Evolutionary conservation across 2,329 filamentous ascomycete genomes (phyloP).

Genomic region (Macrophomina tecta): DNA sequence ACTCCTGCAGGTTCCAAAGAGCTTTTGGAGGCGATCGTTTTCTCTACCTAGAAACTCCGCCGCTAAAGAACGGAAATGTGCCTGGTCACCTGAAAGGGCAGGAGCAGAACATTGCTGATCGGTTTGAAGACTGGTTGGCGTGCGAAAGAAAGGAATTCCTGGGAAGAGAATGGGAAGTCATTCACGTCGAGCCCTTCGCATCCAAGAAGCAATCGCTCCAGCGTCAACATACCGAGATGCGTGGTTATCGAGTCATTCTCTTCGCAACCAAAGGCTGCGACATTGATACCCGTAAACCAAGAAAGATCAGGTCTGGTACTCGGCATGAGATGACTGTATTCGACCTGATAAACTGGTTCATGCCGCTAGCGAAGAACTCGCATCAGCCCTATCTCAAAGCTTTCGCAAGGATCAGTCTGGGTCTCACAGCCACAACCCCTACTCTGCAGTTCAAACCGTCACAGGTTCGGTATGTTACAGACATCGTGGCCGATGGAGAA

Average conservation of each 20-base stretch:
- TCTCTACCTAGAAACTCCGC: constrained; percentile 47
- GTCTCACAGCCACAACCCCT: constrained; percentile 48
- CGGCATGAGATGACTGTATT: constrained; percentile 28
- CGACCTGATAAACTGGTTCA: constrained; percentile 48
- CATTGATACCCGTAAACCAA: constrained; percentile 30
- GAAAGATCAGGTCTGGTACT: background rate
- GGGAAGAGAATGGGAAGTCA: constrained; percentile 49
- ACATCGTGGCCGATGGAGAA: constrained; percentile 41
- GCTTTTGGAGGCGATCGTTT: constrained; percentile 49
- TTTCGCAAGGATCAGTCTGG: constrained; percentile 51
- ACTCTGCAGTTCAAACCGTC: constrained; percentile 44
- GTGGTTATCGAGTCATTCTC: constrained; percentile 37
- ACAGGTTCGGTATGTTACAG: constrained; percentile 42
- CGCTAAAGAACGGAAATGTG: constrained; percentile 32
- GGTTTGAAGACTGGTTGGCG: constrained; percentile 44
- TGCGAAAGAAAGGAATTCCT: constrained; percentile 43
- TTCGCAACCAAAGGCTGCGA: constrained; percentile 44
- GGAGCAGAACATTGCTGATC: constrained; percentile 32
- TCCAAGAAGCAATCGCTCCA: constrained; percentile 34
- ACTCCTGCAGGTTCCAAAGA: constrained; percentile 45
- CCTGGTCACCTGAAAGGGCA: constrained; percentile 32
- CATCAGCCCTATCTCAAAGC: constrained; percentile 49
- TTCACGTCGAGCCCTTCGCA: constrained; percentile 47
- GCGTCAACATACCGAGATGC: background rate
- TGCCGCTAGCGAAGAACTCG: constrained; percentile 45